Evolutionary conservation across 2,329 filamentous ascomycete species (phyloP), one percentile per base, ranked within the genome.

Genomic region (Emergomyces orientalis): DNA sequence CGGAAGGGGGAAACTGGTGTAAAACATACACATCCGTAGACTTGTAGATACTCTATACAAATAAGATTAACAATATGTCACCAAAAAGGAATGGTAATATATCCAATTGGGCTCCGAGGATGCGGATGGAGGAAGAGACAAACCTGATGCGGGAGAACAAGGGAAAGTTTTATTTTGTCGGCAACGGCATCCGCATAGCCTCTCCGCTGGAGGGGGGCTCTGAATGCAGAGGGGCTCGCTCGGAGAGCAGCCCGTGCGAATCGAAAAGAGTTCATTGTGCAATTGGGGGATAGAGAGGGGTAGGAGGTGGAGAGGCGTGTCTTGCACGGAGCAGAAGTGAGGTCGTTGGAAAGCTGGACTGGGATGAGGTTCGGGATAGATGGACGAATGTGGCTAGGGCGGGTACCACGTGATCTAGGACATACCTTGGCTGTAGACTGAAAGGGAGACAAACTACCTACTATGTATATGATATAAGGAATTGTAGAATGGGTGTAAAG

Each of bases 61-160:
- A 64, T 43, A 7, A 37, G 51, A 61, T 74, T 63, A 76, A 72
- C 71, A 63, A 59, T 9, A 55, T 30, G 47, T 41, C 45, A 27
- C 2, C 59, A 41, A 22, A 17, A 19, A 39, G 8, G 39, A 51
- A 32, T n/a, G 30, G 6, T n/a, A 34, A 17, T 4, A 51, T 56
- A 62, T 59, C 60, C 61, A 62, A 41, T 61, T 55, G 17, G 54
- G 47, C 56, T 22, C 39, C 22, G 34, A 55, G 65, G 67, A 65
- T 51, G 59, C 65, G 19, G 32, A 32, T 32, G 3, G 52, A 22
- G 64, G 59, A 63, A 54, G 27, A 58, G 65, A 69, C 89, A 80
- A 91, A 97, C 94, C 91, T 97, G 90, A 82, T 97, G 93, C 82
- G 94, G 94, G 73, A 99, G 89, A 78, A 90, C 87, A 82, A 99